Evolutionary conservation across 2,329 filamentous ascomycete genomes (phyloP).

Genomic region (Xylaria sp.): DNA sequence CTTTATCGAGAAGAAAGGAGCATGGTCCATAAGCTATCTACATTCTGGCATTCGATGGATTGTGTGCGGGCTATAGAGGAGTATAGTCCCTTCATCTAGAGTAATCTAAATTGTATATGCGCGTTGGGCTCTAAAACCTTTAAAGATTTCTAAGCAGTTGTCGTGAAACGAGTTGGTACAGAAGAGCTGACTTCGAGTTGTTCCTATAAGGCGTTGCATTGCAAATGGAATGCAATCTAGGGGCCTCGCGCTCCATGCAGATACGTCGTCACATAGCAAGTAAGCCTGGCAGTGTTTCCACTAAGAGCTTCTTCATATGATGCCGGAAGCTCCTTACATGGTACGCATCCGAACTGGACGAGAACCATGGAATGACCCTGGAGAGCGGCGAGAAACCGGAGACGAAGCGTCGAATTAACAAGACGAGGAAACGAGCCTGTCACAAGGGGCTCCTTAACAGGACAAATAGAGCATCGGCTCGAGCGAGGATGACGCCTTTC

Average conservation of each 20-base stretch:
- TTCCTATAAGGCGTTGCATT: neutral
- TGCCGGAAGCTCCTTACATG: neutral
- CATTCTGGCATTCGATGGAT: neutral
- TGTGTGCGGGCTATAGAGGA: neutral
- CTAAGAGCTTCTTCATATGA: neutral
- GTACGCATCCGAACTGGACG: neutral
- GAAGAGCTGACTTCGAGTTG: neutral
- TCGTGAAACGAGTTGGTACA: neutral
- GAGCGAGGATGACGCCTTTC: constrained; percentile 59
- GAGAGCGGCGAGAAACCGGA: neutral
- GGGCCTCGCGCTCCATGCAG: neutral
- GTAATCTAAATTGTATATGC: neutral
- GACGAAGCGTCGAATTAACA: neutral
- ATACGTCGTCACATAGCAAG: neutral
- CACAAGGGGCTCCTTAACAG: constrained; percentile 28
- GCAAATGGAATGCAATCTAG: neutral
- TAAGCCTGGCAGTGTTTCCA: neutral
- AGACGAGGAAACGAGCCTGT: neutral
- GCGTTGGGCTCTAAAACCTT: neutral
- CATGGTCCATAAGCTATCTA: neutral
- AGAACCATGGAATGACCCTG: neutral
- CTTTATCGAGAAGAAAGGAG: neutral
- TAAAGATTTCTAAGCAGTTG: neutral
- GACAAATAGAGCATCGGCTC: constrained; percentile 62
- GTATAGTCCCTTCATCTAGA: neutral